A percentile compares a stretch with the other conserved stretches of the same genome.
phyloP scores from a whole-genome alignment of 148 eudicot species.

The Limonium bicolor region DNA sequence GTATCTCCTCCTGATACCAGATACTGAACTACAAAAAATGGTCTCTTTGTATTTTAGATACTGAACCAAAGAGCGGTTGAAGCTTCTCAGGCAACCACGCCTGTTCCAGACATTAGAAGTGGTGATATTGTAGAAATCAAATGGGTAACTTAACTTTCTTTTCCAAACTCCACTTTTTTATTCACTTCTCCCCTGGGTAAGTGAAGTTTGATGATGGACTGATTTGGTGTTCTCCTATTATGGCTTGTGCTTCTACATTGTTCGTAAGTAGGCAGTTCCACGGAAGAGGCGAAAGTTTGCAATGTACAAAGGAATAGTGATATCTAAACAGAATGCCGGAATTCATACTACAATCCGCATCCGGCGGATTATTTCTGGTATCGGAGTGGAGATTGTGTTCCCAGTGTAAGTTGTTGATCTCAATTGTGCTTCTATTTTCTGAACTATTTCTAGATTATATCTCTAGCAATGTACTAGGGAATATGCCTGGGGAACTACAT shows the following conservation, averaged over 20 bases:
- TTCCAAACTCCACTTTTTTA: not conserved
- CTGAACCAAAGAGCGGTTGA: conserved; percentile 79
- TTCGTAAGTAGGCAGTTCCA: conserved; percentile 48
- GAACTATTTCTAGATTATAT: not conserved
- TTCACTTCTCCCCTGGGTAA: too few species aligned
- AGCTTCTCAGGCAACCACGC: conserved; percentile 41
- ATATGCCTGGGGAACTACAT: too few species aligned
- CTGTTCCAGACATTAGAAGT: conserved; percentile 59
- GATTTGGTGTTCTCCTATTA: not conserved
- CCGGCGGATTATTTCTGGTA: conserved; percentile 78
- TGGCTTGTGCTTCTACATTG: conserved; percentile 7
- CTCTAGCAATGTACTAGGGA: too few species aligned
- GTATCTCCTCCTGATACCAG: not conserved
- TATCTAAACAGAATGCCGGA: conserved; percentile 90
- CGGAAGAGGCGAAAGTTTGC: conserved; percentile 62
- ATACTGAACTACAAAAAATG: not conserved
- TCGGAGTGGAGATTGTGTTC: conserved; percentile 93
- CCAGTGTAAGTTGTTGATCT: conserved; percentile 79
- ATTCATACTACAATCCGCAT: conserved; percentile 84
- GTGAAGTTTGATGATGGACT: not conserved
- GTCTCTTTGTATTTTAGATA: conserved; percentile 25
- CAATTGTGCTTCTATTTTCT: not conserved
- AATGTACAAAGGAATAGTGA: conserved; percentile 81
- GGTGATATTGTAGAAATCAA: conserved; percentile 82
- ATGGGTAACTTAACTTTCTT: conserved; percentile 30